Conservation (phyloP, 2,329 filamentous ascomycete genomes). For the Aotearoamyces nothofagi region DNA sequence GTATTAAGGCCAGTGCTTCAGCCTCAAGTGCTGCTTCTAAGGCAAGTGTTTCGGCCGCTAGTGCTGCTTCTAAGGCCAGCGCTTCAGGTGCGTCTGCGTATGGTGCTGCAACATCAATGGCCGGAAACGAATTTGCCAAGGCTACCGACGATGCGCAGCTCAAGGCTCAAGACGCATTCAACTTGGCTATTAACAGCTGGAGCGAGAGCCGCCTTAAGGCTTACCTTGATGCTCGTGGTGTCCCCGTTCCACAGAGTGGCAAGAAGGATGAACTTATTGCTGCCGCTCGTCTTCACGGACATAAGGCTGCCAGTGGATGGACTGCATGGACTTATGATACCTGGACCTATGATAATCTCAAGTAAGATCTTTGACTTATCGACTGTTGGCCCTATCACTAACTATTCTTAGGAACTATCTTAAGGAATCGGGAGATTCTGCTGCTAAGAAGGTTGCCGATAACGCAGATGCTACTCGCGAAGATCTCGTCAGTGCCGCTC, state of each 20-base stretch:
- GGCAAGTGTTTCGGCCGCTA: no score
- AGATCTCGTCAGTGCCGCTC: conserved; percentile 53
- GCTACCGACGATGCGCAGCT: conserved; percentile 55
- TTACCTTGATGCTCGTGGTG: conserved; percentile 61
- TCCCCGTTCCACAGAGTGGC: conserved; percentile 57
- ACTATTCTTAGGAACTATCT: conserved; percentile 27
- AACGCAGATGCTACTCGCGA: conserved; percentile 53
- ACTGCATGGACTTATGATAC: conserved; percentile 71
- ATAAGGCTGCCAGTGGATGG: conserved; percentile 54
- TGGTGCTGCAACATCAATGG: conserved; percentile 58
- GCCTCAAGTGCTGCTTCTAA: conserved; percentile 57
- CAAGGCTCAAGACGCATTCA: conserved; percentile 51
- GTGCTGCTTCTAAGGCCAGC: conserved; percentile 15
- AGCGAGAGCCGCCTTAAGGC: conserved; percentile 65
- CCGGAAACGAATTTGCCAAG: conserved; percentile 60
- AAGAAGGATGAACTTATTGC: conserved; percentile 62
- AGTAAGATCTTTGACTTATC: conserved; percentile 23
- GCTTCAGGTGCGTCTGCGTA: conserved; percentile 41
- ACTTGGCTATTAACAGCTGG: conserved; percentile 46
- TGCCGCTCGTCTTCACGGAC: conserved; percentile 55
- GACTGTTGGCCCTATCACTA: not conserved
- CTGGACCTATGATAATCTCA: conserved; percentile 55
- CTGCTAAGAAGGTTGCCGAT: conserved; percentile 42
- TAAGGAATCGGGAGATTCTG: conserved; percentile 31
- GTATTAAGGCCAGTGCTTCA: conserved; percentile 51